Evolutionary conservation across 2,329 filamentous ascomycete species (phyloP).

Genomic region (Stachybotrys chartarum): DNA sequence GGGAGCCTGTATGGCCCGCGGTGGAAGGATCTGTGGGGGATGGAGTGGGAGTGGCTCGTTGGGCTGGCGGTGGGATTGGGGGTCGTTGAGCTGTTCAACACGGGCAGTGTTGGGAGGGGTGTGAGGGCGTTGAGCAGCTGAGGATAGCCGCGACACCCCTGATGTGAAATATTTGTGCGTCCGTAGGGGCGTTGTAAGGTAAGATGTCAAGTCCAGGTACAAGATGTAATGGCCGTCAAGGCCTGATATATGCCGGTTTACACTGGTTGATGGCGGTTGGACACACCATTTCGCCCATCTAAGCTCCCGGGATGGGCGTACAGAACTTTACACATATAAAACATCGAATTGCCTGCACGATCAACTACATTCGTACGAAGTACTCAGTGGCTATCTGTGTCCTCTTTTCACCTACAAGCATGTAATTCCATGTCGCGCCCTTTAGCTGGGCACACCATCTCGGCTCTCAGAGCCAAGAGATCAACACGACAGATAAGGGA

Average conservation of each 20-base stretch:
- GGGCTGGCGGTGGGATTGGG: slow-evolving; percentile 65
- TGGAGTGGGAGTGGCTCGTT: slow-evolving; percentile 65
- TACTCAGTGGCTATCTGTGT: background rate
- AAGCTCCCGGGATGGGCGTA: too few relatives aligned
- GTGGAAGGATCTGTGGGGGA: slow-evolving; percentile 64
- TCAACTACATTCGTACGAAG: too few relatives aligned
- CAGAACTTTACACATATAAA: too few relatives aligned
- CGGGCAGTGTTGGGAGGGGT: slow-evolving; percentile 63
- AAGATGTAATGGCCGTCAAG: too few relatives aligned
- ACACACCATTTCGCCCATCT: too few relatives aligned
- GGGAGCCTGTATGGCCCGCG: slow-evolving; percentile 34
- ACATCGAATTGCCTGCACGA: too few relatives aligned
- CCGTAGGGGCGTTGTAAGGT: background rate
- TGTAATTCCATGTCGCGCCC: background rate
- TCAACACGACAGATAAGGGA: too few relatives aligned
- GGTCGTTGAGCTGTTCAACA: slow-evolving; percentile 67
- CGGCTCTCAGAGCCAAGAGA: too few relatives aligned
- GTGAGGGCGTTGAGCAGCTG: slow-evolving; percentile 39
- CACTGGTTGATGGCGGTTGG: too few relatives aligned
- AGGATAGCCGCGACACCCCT: background rate
- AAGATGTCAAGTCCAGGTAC: background rate
- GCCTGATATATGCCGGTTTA: too few relatives aligned
- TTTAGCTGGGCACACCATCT: background rate
- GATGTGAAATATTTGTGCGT: background rate
- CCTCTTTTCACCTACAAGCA: background rate